Conservation (phyloP, 805 yeast species). For the Kodamaea laetipori region DNA sequence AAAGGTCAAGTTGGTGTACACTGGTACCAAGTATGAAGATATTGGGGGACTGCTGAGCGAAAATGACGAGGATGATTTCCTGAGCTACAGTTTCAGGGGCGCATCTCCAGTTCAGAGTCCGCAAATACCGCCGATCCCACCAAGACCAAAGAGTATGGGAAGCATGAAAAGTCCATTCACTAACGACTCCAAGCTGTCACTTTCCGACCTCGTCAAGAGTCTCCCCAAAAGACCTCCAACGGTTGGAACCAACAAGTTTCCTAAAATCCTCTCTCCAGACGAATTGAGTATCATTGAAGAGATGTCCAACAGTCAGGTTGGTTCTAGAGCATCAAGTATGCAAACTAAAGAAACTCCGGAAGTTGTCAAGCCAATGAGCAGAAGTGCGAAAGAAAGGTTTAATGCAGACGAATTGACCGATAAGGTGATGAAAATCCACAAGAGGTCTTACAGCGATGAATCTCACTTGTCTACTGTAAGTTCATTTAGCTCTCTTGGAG, state of each 20-base stretch:
- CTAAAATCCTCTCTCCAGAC: conserved; percentile 28
- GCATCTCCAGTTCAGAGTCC: neutral
- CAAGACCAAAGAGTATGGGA: conserved; percentile 9
- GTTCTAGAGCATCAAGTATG: conserved; percentile 36
- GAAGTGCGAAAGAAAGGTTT: conserved; percentile 14
- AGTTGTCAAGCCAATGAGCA: neutral
- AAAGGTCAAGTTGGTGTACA: conserved; percentile 30
- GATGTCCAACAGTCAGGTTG: conserved; percentile 27
- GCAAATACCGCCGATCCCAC: conserved; percentile 10
- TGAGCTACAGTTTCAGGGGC: conserved; percentile 11
- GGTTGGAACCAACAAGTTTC: conserved; percentile 3
- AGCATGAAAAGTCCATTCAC: conserved; percentile 2
- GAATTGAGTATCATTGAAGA: conserved; percentile 48
- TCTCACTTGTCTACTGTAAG: conserved; percentile 38
- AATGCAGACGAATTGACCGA: conserved; percentile 8
- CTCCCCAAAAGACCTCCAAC: conserved; percentile 1
- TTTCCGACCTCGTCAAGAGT: neutral
- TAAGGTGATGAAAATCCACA: conserved; percentile 10
- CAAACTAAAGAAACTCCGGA: conserved; percentile 10
- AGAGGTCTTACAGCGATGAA: conserved; percentile 38
- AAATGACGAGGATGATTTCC: conserved; percentile 17
- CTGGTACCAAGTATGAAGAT: conserved; percentile 40
- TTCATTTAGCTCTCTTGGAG: conserved; percentile 39
- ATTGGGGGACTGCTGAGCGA: conserved; percentile 26
- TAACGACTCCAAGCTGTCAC: neutral